A percentile compares a stretch with the other conserved stretches of the same genome.
These are phyloP conservation scores for Calonectria ilicicola DNA, from an alignment of 2,329 filamentous ascomycete species.

Conservation along the genomic window DNA sequence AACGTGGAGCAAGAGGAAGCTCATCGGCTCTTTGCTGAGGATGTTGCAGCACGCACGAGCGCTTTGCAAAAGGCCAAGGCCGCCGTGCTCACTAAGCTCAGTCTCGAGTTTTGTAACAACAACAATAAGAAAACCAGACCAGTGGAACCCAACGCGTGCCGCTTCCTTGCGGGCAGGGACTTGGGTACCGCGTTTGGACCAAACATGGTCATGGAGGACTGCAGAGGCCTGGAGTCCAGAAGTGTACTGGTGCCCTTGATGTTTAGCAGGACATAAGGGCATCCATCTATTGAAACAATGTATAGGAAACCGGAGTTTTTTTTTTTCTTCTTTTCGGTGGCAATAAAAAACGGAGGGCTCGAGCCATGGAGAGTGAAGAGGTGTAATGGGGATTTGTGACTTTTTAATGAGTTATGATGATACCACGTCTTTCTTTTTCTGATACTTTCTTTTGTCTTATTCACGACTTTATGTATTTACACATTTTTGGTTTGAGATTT, in stretches of 20 bases:
- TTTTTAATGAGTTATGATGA: slow-evolving; percentile 47
- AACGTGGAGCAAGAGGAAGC: slow-evolving; percentile 68
- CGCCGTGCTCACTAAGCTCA: slow-evolving; percentile 70
- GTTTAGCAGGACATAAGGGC: slow-evolving; percentile 60
- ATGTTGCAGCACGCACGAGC: slow-evolving; percentile 64
- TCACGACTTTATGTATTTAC: slow-evolving; percentile 29
- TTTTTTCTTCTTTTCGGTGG: not conserved
- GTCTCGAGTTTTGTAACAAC: slow-evolving; percentile 58
- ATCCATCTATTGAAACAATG: slow-evolving; percentile 1
- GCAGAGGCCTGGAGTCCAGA: slow-evolving; percentile 63
- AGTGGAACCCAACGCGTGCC: slow-evolving; percentile 50
- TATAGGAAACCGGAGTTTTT: slow-evolving; percentile 5
- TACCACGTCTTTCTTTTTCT: slow-evolving; percentile 35
- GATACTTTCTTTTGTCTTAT: slow-evolving; percentile 28
- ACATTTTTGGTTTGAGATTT: slow-evolving; percentile 4
- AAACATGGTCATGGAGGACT: slow-evolving; percentile 55
- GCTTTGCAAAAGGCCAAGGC: slow-evolving; percentile 71
- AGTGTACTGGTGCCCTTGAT: slow-evolving; percentile 70
- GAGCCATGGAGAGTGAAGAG: not conserved
- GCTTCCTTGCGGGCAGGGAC: slow-evolving; percentile 46
- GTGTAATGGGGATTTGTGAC: slow-evolving; percentile 35
- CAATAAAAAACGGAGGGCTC: slow-evolving; percentile 1
- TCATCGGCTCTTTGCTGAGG: slow-evolving; percentile 68
- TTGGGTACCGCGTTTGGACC: slow-evolving; percentile 45
- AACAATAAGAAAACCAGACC: slow-evolving; percentile 47